Evolutionary conservation across 306 rosid species (phyloP).

Genomic region (Myrica gale): DNA sequence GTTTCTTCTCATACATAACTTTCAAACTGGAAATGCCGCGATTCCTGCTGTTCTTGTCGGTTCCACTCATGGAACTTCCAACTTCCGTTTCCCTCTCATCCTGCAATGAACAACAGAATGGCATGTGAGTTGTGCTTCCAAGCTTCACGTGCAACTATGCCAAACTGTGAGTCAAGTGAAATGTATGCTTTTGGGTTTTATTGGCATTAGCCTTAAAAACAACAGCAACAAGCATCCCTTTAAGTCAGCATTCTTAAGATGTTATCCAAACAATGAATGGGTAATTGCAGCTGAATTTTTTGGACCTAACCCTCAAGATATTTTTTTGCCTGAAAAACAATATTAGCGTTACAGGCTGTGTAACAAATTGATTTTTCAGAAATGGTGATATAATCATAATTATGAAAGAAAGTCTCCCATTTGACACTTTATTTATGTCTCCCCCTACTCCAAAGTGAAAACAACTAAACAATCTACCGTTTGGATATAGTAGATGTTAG

Average conservation of each 20-base stretch:
- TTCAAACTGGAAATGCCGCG: constrained; percentile 41
- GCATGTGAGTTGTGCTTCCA: neutral
- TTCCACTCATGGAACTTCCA: constrained; percentile 9
- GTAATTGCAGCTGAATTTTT: neutral
- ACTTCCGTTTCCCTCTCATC: constrained; percentile 37
- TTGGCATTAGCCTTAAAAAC: neutral
- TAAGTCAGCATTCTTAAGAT: neutral
- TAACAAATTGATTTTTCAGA: neutral
- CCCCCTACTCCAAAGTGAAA: neutral
- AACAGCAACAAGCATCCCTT: neutral
- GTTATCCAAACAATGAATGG: neutral
- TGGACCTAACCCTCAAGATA: neutral
- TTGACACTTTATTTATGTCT: neutral
- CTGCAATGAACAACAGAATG: constrained; percentile 35
- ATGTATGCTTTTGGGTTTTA: neutral
- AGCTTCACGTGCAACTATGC: neutral
- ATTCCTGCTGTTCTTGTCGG: constrained; percentile 35
- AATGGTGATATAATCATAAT: neutral
- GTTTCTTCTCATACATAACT: constrained; percentile 51
- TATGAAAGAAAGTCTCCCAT: neutral
- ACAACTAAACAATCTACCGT: neutral
- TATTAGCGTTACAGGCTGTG: neutral
- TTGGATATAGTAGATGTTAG: neutral
- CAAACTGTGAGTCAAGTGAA: neutral
- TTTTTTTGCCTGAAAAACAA: neutral